Base-by-base conservation (phyloP, 805 yeast genomes). In the Wickerhamomyces queroliae region DNA sequence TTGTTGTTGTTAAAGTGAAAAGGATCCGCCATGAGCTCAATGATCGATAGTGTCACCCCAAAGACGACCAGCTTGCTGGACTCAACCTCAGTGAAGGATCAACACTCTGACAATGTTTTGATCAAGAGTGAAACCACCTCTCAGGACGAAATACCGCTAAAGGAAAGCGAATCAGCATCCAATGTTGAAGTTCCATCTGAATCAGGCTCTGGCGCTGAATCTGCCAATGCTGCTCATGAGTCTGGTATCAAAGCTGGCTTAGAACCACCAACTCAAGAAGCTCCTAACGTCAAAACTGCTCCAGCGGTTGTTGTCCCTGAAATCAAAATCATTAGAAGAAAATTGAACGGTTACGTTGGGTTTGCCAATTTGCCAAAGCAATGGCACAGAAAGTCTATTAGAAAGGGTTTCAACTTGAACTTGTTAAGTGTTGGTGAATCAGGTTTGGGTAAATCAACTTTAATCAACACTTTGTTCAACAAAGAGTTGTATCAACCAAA, bases 361-460 rank as follows among this genome's bases (percentile, higher is more conserved):
- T 93, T 93, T 66, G 95, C 97, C 50, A 93, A 90, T 66, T 73
- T 93, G 57, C 99, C 99, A 43, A 93, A 90, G 59, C 99, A 93
- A 69, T 93, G 97, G 96, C 98, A 93, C 67, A 80, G 96, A 66
- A 88, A 85, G 64, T 83, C 95, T 2, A 78, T 88, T 45, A 82
- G 84, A 63, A 76, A 86, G 57, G 99, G 99, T 12, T 93, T 93
- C 72, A 76, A 72, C 53, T 76, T 93, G 59, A 93, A 93, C 61
- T 61, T 93, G 45, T 76, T 93, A 78, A 88, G 87, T 42, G 95
- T 90, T 46, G 95, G 95, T 50, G 95, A 87, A 67, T 70, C 81
- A 44, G 97, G 99, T 5, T 71, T 91, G 46, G 99, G 99, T 53
- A 91, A 91, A 67, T 72, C 93, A 25, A 93, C 99, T 21, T 74